Base-by-base conservation (phyloP, 371 early-diverging fungal genomes). In the Mycotypha africana region DNA sequence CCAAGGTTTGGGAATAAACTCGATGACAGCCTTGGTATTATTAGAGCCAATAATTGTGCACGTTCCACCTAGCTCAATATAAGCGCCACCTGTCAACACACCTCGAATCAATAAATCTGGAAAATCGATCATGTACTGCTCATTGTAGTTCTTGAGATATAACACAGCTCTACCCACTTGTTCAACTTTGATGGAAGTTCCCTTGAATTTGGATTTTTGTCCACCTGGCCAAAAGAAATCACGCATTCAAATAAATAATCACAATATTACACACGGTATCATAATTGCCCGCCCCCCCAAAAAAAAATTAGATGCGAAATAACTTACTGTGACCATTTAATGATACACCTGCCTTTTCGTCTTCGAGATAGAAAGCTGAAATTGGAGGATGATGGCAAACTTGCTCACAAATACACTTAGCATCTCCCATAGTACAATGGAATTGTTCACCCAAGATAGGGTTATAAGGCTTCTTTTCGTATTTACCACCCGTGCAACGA, bases 381-480 rank as follows among this genome's bases (percentile, higher is more conserved):
- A 80, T 82, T 10, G 98, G 98, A n/a, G 98, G 98, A 62, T 96
- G 97, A 64, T 98, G 98, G 25, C 92, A 91, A 14, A 94, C 91
- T 55, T 86, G 86, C 49, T 89, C 89, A 51, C 89, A 67, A 23
- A 65, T 38, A 49, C 68, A 68, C 20, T 65, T 56, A 17, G 61
- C 51, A 34, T 63, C 57, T 2, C 68, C 72, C 51, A 63, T 55
- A 20, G 34, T 48, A 55, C 68, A 72, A 39, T 47, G 51, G 69
- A 95, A 96, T 23, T 88, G 82, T 67, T 98, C 98, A 30, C 97
- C 97, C 14, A 90, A 70, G 26, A 90, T 86, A 12, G 91, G 91
- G 34, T 90, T 90, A 48, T 82, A 90, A 4, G 88, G 88, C 56
- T 88, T 88, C 65, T 87, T 88, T 51, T 88, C 88, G 28, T 46